Base-by-base conservation (phyloP, 495 filamentous ascomycete genomes). In the Penicillium odoratum region DNA sequence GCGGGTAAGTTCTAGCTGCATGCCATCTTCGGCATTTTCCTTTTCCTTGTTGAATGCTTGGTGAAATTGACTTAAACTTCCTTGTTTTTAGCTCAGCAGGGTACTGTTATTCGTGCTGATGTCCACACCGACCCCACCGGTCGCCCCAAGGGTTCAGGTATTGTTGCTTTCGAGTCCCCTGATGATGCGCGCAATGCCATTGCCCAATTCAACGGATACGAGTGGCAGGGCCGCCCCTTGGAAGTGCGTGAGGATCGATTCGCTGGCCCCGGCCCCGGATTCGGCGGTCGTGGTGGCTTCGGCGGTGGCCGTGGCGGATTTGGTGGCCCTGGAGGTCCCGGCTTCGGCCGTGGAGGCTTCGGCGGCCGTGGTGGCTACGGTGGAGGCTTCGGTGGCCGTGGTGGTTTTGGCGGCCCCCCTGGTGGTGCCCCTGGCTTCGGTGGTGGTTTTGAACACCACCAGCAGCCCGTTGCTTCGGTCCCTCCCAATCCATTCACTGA, bases 181-280 rank as follows among this genome's bases (percentile, higher is more conserved):
- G 92, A 97, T 31, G 94, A 98, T 74, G 93, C 95, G 25, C 91
- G 92, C 56, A 96, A 92, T 62, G 94, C 94, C 36, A 98, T 98
- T 65, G 82, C 88, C 53, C 93, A 97, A 69, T 98, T 97, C 79
- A 98, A 98, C 69, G 93, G 93, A 56, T 97, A 96, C 71, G 94
- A 98, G 49, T 98, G 94, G 94, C 93, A 98, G 72, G 94, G 94
- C 18, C 89, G 94, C 58, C 72, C 86, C 53, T 81, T 98, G 36
- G 95, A 98, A 70, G 94, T 98, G 50, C 92, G 95, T 59, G 95
- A 98, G 70, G 94, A 98, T 73, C 88, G 95, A 38, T 98, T 93
- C 70, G 95, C 95, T 57, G 81, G 81, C 45, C 81, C 81, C 58
- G 75, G 76, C 36, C 70, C 53, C n/a, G 77, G 79, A 42, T 69